Base-by-base conservation (phyloP, 192 early-diverging fungal genomes). In the Umbelopsis isabellina region DNA sequence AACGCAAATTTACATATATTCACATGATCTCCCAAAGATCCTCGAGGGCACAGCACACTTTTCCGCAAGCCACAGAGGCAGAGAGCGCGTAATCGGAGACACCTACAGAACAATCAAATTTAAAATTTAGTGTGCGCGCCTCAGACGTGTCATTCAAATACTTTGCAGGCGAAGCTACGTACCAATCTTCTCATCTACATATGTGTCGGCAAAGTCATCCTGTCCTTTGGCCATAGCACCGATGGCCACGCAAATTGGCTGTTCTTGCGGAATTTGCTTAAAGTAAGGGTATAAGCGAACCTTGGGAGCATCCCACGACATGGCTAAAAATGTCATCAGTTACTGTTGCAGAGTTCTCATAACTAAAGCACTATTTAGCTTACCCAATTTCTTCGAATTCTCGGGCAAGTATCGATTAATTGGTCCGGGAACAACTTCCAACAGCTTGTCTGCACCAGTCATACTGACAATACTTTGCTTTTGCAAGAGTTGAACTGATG, bases 371-470 rank as follows among this genome's bases (percentile, higher is more conserved):
- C 27, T 68, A 15, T 46, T 2, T 1, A 12, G 71, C 84, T 76
- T 89, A 92, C 91, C 87, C 52, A 95, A 87, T 84, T 94, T 95
- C 65, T 84, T 81, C 68, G 85, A 88, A 68, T 92, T 90, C 15
- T 92, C 84, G 9, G 96, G 97, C n/a, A 99, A 80, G 74, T 99
- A 94, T 78, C 96, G 89, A 61, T 91, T 91, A 64, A 97, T 85
- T 0, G 97, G 97, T 80, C 97, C 96, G 75, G 93, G 92, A 75
- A 99, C 92, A 20, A 99, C 94, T 76, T 95, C 94, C 30, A 99
- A 83, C 75, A 99, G 84, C 73, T 95, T 61, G 21, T 61, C 94
- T 15, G 87, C 85, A 45, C 93, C 91, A 69, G 90, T 87, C 37
- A 93, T 92, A n/a, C 94, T 88, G n/a, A 89, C 88, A 75, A 99